Percentiles rank a stretch among this genome's conserved stretches.
These are phyloP conservation scores for Agaricus bisporus DNA, from an alignment of 768 basidiomycete genomes.

Conservation along the genomic window DNA sequence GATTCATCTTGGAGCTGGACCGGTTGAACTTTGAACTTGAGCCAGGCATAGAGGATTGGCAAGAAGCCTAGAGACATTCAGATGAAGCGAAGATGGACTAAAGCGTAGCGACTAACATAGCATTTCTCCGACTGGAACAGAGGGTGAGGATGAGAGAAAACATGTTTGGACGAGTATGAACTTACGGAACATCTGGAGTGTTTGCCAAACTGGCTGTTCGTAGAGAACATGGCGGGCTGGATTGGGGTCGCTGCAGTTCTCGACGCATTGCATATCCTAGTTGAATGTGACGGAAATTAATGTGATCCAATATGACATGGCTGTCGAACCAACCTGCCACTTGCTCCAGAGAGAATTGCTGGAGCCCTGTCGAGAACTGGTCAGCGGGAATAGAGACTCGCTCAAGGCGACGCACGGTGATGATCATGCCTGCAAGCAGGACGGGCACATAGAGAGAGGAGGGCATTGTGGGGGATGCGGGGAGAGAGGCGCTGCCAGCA, in stretches of 20 bases:
- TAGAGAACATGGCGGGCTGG: conserved; percentile 62
- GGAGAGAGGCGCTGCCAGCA: conserved; percentile 9
- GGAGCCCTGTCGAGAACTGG: conserved; percentile 46
- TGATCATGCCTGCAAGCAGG: conserved; percentile 89
- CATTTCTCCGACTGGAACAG: conserved; percentile 82
- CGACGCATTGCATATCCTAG: conserved; percentile 97
- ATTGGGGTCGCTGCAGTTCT: conserved; percentile 74
- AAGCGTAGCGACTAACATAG: conserved; percentile 54
- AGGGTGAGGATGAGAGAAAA: conserved; percentile 20
- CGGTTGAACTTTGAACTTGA: conserved; percentile 35
- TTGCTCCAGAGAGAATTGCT: conserved; percentile 80
- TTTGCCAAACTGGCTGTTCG: conserved; percentile 95
- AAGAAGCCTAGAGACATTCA: conserved; percentile 60
- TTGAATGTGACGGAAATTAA: not conserved
- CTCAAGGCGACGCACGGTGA: conserved; percentile 49
- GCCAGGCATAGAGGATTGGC: conserved; percentile 70
- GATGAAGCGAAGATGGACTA: conserved; percentile 13
- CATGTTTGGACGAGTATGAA: conserved; percentile 19
- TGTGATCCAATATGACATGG: conserved; percentile 2
- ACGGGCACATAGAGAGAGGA: conserved; percentile 63
- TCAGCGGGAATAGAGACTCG: not conserved
- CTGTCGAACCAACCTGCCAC: conserved; percentile 54
- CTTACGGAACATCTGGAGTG: conserved; percentile 84
- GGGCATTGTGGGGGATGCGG: conserved; percentile 44
- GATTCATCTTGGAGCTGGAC: conserved; percentile 53